Evolutionary conservation across 441 rosid genomes (phyloP).

Genomic region (Croton setiger): DNA sequence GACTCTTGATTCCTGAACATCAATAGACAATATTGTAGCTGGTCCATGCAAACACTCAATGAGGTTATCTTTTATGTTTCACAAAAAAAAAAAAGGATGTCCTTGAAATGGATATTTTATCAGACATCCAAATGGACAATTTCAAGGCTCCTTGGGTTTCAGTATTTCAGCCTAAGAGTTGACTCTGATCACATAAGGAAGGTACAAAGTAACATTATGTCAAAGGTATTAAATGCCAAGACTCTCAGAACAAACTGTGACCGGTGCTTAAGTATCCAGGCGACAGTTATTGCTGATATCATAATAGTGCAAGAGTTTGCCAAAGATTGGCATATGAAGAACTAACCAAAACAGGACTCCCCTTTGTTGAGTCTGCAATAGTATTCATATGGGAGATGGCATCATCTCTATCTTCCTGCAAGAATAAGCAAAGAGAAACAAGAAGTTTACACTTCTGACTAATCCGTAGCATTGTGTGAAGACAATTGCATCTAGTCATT

Average conservation of each 20-base stretch:
- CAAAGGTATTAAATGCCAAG: background rate
- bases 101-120: background rate
- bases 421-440: slow-evolving; percentile 14
- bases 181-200: background rate
- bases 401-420: slow-evolving; percentile 59
- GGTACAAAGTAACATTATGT: background rate
- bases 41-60: background rate
- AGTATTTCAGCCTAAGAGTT: background rate
- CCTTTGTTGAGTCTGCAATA: slow-evolving; percentile 42
- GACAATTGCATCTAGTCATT: background rate
- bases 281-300: background rate
- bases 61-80: background rate
- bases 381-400: slow-evolving; percentile 43
- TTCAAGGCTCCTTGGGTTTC: background rate
- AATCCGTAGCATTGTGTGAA: background rate
- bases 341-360: slow-evolving; percentile 50
- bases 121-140: background rate
- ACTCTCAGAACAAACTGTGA: background rate
- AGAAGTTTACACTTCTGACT: background rate
- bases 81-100: background rate
- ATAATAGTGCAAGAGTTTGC: background rate
- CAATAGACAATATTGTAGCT: background rate
- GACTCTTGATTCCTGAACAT: background rate
- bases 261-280: background rate
- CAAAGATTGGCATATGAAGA: slow-evolving; percentile 4